Base-by-base conservation (phyloP, 805 yeast species). In the Wickerhamia fluorescens region DNA sequence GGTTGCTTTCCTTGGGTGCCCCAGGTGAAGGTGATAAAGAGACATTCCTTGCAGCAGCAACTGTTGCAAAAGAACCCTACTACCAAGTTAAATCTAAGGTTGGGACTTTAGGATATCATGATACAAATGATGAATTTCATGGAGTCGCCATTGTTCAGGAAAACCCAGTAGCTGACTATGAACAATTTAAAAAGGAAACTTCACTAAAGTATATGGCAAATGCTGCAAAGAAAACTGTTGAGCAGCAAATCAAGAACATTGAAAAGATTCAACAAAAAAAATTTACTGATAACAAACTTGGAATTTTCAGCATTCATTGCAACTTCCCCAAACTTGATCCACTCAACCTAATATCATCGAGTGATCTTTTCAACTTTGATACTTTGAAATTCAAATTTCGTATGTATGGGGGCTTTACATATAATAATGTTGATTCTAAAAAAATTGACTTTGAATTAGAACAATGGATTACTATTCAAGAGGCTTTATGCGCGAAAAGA, bases 221-320 rank as follows among this genome's bases (percentile, higher is more conserved):
- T 10, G 20, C 20, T 7, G 9, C 20, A 7, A 18, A 7, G 10
- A 18, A 18, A n/a, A n/a, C n/a, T n/a, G n/a, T 51, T 5, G 33
- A 37, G 9, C 41, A 45, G 6, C 60, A 64, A 14, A 60, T 83
- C 34, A 84, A 83, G 49, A 79, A 81, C 6, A 58, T 77, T 8
- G 49, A 53, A 5, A 35, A 41, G 15, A 19, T 36, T 2, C 50
- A 46, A 21, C 57, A 53, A 23, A 38, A 31, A 16, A 52, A 51
- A 32, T 63, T 57, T 32, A 40, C 54, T 8, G 68, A 62, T 13
- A 53, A 45, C 32, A 37, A 41, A 12, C 32, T 44, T 4, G 37
- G 56, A 1, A 22, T 54, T 5, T 57, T 55, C 24, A 35, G 59
- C 2, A 29, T 57, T 21, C 63, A 57, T 34, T 56, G 61, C 28